Evolutionary conservation across 1,284 basidiomycete genomes (phyloP), one percentile per base, ranked within the genome.

Genomic region (Sporisorium reilianum): DNA sequence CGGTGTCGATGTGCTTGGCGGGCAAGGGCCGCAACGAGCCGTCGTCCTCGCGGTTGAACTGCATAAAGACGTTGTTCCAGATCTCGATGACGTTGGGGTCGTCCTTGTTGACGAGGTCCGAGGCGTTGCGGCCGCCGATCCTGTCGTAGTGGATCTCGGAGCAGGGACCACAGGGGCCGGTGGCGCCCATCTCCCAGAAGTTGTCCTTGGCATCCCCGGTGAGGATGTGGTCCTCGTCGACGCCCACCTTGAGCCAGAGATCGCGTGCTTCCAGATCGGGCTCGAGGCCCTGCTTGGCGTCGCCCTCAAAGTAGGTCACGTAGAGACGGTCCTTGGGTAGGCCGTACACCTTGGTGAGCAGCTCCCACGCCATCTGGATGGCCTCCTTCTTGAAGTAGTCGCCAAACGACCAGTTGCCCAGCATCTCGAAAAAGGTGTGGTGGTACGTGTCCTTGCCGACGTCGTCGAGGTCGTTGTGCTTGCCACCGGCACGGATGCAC

Each of bases 311-410:
- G 87, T 97, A 99, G 22, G 95, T 95, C 59, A 98, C 94, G 85
- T 99, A 99, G 44, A 99, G 89, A 51, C 94, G 90, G 82, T 98
- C 95, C 77, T 91, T 90, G 14, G 94, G 92, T 26, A 99, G 89
- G 58, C 91, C 89, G 87, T 93, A 99, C 16, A 98, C 90, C 54
- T 90, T 87, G 6, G 95, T 98, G 66, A 99, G 87, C 40, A 99
- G 89, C 79, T 96, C 92, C 95, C 95, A 99, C 5, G 96, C 95
- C 86, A 93, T 95, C 41, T 86, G 86, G 72, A 97, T 91, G 12
- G 96, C 95, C 78, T 98, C 96, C 89, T 92, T 94, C 90, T 99
- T 99, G 90, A 99, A 99, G 87, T 99, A 99, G 86, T 99, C 94
- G 6, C 96, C 96, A 80, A 99, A 99, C 11, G 95, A 97, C 96